Evolutionary conservation across 495 filamentous ascomycete genomes (phyloP).

Genomic region (Chaetomidium leptoderma): DNA sequence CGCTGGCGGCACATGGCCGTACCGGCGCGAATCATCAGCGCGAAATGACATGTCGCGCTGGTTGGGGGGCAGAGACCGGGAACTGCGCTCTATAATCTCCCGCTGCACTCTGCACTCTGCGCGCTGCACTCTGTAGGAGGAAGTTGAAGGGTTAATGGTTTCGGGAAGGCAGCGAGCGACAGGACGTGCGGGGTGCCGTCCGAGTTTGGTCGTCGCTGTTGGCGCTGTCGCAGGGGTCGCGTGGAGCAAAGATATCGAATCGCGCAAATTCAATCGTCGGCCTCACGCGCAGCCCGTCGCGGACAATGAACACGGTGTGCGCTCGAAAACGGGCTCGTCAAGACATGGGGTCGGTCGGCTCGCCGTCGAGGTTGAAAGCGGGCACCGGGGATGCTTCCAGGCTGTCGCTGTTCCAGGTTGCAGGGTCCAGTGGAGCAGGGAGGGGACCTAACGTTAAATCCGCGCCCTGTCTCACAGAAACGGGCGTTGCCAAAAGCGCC

Average conservation of each 20-base stretch:
- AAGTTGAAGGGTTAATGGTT: not conserved
- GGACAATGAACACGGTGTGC: not conserved
- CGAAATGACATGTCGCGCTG: conserved; percentile 50
- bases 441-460: not conserved
- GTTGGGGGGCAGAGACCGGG: not conserved
- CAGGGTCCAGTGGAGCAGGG: conserved; percentile 11
- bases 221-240: not conserved
- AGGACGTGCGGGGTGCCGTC: not conserved
- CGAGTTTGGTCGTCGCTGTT: not conserved
- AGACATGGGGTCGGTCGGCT: conserved; percentile 7
- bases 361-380: not conserved
- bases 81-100: too few species aligned
- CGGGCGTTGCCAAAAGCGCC: not conserved
- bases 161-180: not conserved
- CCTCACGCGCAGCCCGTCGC: not conserved
- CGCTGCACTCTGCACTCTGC: too few species aligned
- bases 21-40: conserved; percentile 52
- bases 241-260: not conserved
- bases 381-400: not conserved
- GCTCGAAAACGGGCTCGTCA: not conserved
- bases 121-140: not conserved
- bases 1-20: conserved; percentile 54
- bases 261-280: conserved; percentile 1
- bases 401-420: not conserved
- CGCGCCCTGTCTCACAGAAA: not conserved